A percentile compares a stretch with the other conserved stretches of the same genome.
Conservation (phyloP, 331 rosid genomes). For the Phaseolus coccineus region DNA sequence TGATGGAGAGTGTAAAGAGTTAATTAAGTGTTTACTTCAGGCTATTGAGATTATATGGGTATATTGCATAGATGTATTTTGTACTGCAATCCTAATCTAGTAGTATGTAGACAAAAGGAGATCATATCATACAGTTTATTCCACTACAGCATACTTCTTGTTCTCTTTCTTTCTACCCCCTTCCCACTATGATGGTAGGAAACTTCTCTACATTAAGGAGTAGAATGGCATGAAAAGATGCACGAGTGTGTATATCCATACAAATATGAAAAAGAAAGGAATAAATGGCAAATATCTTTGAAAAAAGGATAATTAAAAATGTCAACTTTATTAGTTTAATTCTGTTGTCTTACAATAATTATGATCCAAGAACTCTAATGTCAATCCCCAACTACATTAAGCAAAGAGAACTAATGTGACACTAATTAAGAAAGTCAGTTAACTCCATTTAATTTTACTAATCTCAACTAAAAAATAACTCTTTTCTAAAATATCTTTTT, state of each 20-base stretch:
- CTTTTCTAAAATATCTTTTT: neutral
- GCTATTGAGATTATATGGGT: neutral
- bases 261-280: neutral
- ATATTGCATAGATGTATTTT: neutral
- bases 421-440: too few species aligned
- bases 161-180: too few species aligned
- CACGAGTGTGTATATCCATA: neutral
- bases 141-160: neutral
- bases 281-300: neutral
- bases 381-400: too few species aligned
- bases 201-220: too few species aligned
- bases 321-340: neutral
- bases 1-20: neutral
- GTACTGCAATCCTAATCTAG: neutral
- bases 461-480: too few species aligned
- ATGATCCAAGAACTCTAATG: neutral
- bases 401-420: too few species aligned
- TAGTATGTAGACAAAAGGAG: neutral
- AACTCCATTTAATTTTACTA: too few species aligned
- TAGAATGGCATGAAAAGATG: too few species aligned
- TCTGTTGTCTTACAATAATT: neutral
- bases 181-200: too few species aligned
- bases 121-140: neutral
- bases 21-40: neutral
- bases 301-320: neutral